A percentile compares a stretch with the other conserved stretches of the same genome.
Evolutionary conservation across 2,329 filamentous ascomycete genomes (phyloP).

Genomic region (Fusarium hostae): DNA sequence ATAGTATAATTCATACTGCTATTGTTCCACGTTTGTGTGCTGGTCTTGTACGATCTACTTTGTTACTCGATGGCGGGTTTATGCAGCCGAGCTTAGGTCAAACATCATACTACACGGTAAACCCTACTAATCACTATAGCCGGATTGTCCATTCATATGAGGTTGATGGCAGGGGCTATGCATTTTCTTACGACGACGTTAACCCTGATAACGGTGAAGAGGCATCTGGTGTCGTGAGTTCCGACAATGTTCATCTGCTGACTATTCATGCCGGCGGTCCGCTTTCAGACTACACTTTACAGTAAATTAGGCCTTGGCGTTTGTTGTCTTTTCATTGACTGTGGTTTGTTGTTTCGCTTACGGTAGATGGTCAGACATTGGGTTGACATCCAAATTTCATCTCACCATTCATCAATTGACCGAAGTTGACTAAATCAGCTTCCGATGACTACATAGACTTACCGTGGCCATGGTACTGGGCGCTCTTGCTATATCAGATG

Average conservation of each 20-base stretch:
- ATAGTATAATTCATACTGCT: constrained; percentile 55
- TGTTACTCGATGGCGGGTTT: constrained; percentile 59
- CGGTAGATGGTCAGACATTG: no score
- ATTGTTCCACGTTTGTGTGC: constrained; percentile 61
- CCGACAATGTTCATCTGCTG: background rate
- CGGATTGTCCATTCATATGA: constrained; percentile 70
- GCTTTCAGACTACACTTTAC: background rate
- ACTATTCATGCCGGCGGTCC: background rate
- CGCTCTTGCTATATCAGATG: no score
- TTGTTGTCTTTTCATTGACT: background rate
- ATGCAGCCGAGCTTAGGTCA: constrained; percentile 54
- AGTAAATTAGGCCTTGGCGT: background rate
- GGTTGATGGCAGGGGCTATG: constrained; percentile 65
- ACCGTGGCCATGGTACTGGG: no score
- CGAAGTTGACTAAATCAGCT: no score
- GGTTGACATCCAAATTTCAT: no score
- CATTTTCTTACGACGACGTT: background rate
- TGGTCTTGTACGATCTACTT: constrained; percentile 58
- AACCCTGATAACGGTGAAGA: background rate
- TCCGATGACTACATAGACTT: no score
- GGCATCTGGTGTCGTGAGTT: background rate
- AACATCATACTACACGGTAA: constrained; percentile 55
- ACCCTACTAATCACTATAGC: constrained; percentile 65
- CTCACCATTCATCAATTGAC: no score
- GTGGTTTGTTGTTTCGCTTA: no score